Evolutionary conservation across 2,329 filamentous ascomycete genomes (phyloP).

Genomic region (Fusarium staphyleae): DNA sequence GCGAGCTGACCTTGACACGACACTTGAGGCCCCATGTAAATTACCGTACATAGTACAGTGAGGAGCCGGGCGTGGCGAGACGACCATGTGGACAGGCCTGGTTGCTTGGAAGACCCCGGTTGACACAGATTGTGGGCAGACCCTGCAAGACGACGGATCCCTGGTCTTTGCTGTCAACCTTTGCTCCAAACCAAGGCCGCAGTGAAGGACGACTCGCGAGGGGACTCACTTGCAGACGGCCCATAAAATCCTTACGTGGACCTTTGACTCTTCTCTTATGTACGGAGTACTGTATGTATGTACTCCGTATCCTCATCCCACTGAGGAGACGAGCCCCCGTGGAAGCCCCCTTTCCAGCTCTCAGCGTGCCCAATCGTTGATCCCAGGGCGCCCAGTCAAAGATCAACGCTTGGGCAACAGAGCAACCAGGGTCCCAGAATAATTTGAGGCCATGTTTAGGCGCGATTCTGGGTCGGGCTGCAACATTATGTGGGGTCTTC

Average conservation of each 20-base stretch:
- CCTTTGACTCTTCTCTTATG: constrained; percentile 12
- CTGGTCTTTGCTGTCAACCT: constrained; percentile 18
- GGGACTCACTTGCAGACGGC: background rate
- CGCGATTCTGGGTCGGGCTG: constrained; percentile 31
- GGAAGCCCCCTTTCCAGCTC: background rate
- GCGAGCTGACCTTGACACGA: background rate
- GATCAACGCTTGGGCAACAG: constrained; percentile 21
- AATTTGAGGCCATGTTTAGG: constrained; percentile 35
- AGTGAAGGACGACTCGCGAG: background rate
- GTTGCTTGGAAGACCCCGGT: constrained; percentile 26
- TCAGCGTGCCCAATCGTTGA: constrained; percentile 31
- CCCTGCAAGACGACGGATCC: constrained; percentile 25
- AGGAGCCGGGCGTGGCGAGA: constrained; percentile 19
- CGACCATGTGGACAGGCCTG: constrained; percentile 33
- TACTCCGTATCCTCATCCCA: constrained; percentile 2
- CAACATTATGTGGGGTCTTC: constrained; percentile 37
- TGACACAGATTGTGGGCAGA: constrained; percentile 14
- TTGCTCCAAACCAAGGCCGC: constrained; percentile 21
- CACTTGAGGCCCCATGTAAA: too few species aligned
- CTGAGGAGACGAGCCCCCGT: too few species aligned
- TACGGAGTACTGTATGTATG: constrained; percentile 28
- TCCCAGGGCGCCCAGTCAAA: constrained; percentile 33
- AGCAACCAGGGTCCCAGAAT: constrained; percentile 10
- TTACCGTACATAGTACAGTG: too few species aligned
- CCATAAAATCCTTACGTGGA: constrained; percentile 3